phyloP scores from a whole-genome alignment of 176 grass and related monocot genomes.

The Guadua angustifolia region DNA sequence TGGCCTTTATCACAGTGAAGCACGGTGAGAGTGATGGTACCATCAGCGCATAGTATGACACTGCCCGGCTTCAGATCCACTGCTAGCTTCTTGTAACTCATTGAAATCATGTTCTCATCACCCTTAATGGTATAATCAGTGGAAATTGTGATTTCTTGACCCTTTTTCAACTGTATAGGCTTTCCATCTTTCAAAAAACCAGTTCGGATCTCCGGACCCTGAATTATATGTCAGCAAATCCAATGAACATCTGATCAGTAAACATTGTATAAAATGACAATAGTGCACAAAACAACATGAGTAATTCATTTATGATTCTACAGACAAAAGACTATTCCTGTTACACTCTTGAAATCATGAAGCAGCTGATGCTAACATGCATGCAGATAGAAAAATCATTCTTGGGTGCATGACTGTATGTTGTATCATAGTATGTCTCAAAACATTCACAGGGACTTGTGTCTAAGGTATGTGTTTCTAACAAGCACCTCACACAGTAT shows the following conservation, averaged over 20 bases:
- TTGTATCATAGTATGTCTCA: neutral
- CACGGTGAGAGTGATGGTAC: constrained; percentile 71
- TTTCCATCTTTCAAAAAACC: constrained; percentile 86
- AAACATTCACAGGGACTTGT: neutral
- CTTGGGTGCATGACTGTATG: neutral
- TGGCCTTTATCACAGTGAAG: constrained; percentile 60
- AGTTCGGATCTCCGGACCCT: constrained; percentile 87
- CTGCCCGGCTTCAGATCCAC: constrained; percentile 73
- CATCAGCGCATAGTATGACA: constrained; percentile 76
- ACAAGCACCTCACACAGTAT: neutral
- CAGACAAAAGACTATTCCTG: neutral
- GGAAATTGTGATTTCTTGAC: constrained; percentile 72
- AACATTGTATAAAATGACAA: constrained; percentile 4
- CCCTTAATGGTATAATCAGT: constrained; percentile 81
- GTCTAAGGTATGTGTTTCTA: neutral
- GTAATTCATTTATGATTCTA: neutral
- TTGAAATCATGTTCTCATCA: constrained; percentile 68
- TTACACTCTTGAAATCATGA: constrained; percentile 2
- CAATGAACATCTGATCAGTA: constrained; percentile 22
- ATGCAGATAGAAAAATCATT: constrained; percentile 18
- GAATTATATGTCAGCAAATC: constrained; percentile 6
- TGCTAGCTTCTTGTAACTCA: constrained; percentile 86
- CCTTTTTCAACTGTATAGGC: constrained; percentile 69
- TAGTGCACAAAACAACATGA: constrained; percentile 9
- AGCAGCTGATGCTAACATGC: neutral